Conservation (phyloP, 1,139 yeast species). For the Magnusiomyces fungicola region DNA sequence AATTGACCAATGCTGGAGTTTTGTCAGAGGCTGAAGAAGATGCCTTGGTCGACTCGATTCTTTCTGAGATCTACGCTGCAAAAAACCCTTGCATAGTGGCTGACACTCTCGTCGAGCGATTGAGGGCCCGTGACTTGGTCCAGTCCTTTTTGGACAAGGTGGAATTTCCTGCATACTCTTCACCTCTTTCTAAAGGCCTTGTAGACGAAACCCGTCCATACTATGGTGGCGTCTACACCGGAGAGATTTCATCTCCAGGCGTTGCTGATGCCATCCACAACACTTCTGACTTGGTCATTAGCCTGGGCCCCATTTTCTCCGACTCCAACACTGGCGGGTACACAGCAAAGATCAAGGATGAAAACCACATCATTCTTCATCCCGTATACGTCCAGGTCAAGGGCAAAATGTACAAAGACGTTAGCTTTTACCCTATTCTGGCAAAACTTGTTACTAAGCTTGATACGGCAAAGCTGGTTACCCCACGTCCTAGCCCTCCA, state of each 20-base stretch:
- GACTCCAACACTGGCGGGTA: conserved; percentile 41
- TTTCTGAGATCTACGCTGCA: conserved; percentile 45
- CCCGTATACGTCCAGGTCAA: conserved; percentile 43
- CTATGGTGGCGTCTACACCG: conserved; percentile 61
- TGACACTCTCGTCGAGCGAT: conserved; percentile 59
- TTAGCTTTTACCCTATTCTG: conserved; percentile 44
- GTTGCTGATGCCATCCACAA: conserved; percentile 34
- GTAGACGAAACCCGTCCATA: conserved; percentile 54
- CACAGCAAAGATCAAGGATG: conserved; percentile 33
- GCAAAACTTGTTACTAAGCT: conserved; percentile 34
- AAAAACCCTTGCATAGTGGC: conserved; percentile 55
- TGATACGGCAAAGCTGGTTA: conserved; percentile 31
- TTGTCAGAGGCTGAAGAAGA: conserved; percentile 28
- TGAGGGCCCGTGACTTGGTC: conserved; percentile 39
- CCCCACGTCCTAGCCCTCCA: conserved; percentile 19
- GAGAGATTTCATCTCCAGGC: conserved; percentile 42
- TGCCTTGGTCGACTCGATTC: conserved; percentile 40
- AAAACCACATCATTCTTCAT: conserved; percentile 35
- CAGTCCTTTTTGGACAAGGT: conserved; percentile 42
- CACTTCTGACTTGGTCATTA: conserved; percentile 33
- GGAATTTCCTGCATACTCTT: conserved; percentile 40
- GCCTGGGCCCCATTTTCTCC: conserved; percentile 37
- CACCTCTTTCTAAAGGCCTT: conserved; percentile 48
- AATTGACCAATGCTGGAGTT: conserved; percentile 21
- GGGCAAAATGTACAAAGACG: conserved; percentile 30